These are phyloP conservation scores for Colletotrichum tabaci DNA, from an alignment of 2,329 filamentous ascomycete species.

Conservation along the genomic window DNA sequence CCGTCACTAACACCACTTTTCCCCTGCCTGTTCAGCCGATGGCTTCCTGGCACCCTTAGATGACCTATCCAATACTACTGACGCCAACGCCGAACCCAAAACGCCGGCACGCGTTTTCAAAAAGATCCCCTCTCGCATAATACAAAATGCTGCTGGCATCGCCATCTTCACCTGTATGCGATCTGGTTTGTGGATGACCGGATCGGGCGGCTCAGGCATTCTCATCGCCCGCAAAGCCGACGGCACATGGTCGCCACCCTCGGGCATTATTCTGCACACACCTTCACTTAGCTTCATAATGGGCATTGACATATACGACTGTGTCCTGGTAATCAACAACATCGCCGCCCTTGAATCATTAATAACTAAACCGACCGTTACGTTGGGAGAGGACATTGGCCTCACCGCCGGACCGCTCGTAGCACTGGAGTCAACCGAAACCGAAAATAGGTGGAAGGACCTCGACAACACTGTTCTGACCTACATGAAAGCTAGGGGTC, in stretches of 20 bases:
- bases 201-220: conserved; percentile 90
- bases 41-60: conserved; percentile 67
- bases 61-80: conserved; percentile 47
- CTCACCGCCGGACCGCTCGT: conserved; percentile 83
- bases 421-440: conserved; percentile 65
- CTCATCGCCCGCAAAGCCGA: conserved; percentile 88
- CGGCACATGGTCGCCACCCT: conserved; percentile 92
- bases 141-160: conserved; percentile 89
- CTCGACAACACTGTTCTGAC: conserved; percentile 69
- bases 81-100: conserved; percentile 56
- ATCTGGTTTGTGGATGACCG: conserved; percentile 91
- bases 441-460: conserved; percentile 66
- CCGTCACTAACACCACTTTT: conserved; percentile 37
- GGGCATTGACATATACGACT: conserved; percentile 96
- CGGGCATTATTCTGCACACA: conserved; percentile 91
- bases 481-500: conserved; percentile 72
- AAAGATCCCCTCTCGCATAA: conserved; percentile 89
- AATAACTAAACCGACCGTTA: conserved; percentile 84
- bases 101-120: conserved; percentile 72
- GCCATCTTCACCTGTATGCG: conserved; percentile 98
- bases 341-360: conserved; percentile 82
- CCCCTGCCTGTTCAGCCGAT: conserved; percentile 59
- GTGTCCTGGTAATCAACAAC: conserved; percentile 92
- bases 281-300: conserved; percentile 90
- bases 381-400: conserved; percentile 85